Percentiles rank a stretch among this genome's conserved stretches.
phyloP scores from a whole-genome alignment of 345 rosid genomes.

The Combretum micranthum region DNA sequence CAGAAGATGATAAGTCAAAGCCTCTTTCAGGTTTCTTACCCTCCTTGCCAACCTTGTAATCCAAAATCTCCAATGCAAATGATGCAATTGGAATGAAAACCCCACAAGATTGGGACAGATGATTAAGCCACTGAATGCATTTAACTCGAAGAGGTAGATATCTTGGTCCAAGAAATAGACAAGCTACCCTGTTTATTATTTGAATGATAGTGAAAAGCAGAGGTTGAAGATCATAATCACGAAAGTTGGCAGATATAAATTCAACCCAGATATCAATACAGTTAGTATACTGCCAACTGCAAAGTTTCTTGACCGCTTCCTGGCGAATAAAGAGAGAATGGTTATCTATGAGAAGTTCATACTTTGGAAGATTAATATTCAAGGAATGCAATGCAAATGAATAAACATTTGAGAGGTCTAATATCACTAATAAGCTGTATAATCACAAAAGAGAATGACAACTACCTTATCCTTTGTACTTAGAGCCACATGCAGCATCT shows the following conservation, averaged over 20 bases:
- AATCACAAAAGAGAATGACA: no score
- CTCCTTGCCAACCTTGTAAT: constrained; percentile 63
- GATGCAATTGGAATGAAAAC: constrained; percentile 73
- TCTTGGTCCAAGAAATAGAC: constrained; percentile 80
- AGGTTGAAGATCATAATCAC: constrained; percentile 61
- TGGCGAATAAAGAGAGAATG: constrained; percentile 24
- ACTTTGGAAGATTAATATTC: no score
- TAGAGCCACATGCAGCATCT: constrained; percentile 60
- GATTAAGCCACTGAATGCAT: constrained; percentile 81
- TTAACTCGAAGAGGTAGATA: constrained; percentile 76
- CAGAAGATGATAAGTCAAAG: constrained; percentile 43
- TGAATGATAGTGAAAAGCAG: constrained; percentile 52
- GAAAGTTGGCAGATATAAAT: constrained; percentile 44
- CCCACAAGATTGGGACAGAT: constrained; percentile 61
- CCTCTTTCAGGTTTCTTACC: constrained; percentile 44
- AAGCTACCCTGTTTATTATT: constrained; percentile 74
- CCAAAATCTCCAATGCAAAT: constrained; percentile 62
- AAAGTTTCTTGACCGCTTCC: constrained; percentile 76
- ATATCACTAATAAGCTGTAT: no score
- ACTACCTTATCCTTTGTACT: constrained; percentile 69
- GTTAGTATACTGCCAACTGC: constrained; percentile 70
- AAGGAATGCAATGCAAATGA: no score
- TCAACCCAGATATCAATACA: constrained; percentile 91
- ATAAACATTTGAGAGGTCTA: no score
- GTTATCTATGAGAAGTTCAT: not conserved